Evolutionary conservation across 306 rosid species (phyloP).

Genomic region (Chamaecrista fasciculata): DNA sequence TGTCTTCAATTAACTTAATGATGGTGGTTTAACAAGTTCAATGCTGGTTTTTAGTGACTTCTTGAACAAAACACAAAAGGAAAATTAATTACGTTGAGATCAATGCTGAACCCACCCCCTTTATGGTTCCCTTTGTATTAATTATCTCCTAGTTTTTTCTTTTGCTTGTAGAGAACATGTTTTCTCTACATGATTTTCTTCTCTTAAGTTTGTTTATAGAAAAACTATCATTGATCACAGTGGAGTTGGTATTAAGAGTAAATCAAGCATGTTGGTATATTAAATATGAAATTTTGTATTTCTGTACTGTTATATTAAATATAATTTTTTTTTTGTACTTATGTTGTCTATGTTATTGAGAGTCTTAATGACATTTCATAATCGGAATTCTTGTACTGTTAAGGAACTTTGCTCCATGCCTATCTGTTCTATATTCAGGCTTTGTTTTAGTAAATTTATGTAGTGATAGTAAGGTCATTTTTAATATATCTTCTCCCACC

Average conservation of each 20-base stretch:
- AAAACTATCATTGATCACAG: background rate
- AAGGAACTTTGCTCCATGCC: background rate
- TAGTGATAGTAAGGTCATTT: background rate
- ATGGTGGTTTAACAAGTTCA: background rate
- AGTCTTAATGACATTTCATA: background rate
- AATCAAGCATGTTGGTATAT: background rate
- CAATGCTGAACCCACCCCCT: no score
- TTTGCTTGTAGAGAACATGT: background rate
- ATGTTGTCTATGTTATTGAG: background rate
- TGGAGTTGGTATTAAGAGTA: background rate
- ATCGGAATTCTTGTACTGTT: background rate
- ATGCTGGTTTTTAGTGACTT: background rate
- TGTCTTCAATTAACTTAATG: background rate
- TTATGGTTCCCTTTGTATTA: no score
- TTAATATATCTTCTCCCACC: conserved; percentile 1
- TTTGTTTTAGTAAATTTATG: background rate
- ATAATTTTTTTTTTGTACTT: background rate
- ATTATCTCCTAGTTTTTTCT: background rate
- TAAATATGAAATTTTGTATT: no score
- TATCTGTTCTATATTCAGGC: conserved; percentile 12
- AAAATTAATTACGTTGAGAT: no score
- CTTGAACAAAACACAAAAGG: no score
- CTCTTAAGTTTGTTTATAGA: background rate
- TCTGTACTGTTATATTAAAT: background rate
- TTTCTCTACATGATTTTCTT: background rate